Evolutionary conservation across 2,329 filamentous ascomycete genomes (phyloP), one percentile per base, ranked within the genome.

Genomic region (Arthrinium puccinioides): DNA sequence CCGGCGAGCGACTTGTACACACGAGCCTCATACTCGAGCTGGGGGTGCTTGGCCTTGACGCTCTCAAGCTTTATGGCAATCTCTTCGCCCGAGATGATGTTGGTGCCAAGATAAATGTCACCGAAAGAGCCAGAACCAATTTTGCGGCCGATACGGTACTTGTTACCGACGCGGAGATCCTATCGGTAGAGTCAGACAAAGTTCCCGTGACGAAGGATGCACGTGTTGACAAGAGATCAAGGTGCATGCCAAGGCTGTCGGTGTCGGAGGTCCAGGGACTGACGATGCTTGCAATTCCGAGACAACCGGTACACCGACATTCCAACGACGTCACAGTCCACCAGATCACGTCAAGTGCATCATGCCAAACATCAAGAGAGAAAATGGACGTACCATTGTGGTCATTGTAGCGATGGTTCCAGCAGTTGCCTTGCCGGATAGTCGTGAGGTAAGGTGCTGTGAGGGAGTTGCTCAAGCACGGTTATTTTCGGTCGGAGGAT

Each of bases 51-150:
- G 61, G 92, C 90, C 77, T 98, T 98, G 70, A 97, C 90, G 49
- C 87, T 94, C 69, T 98, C 92, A 43, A 98, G 87, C 74, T 98
- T 98, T 74, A 98, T 98, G 62, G 92, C 92, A 55, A 98, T 97
- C 68, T 98, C 92, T 66, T 98, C 92, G 45, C 92, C 92, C 5
- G 92, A 97, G 66, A 97, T 97, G 70, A 98, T 97, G 74, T 98
- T 97, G 64, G 92, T 98, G 55, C 92, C 92, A 38, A 97, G 81
- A 68, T 97, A 98, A 61, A 98, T 97, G 56, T 97, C 92, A 70
- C 92, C 92, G 63, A 98, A 98, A 58, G 83, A 89, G 52, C 92
- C 92, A 53, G 88, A 95, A 54, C 92, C 92, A 58, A 98, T 98
- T 78, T 98, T 98, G 56, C 92, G 87, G 63, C 92, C 92, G 66